phyloP scores from a whole-genome alignment of 1,284 basidiomycete species.

The Mycena sp. region DNA sequence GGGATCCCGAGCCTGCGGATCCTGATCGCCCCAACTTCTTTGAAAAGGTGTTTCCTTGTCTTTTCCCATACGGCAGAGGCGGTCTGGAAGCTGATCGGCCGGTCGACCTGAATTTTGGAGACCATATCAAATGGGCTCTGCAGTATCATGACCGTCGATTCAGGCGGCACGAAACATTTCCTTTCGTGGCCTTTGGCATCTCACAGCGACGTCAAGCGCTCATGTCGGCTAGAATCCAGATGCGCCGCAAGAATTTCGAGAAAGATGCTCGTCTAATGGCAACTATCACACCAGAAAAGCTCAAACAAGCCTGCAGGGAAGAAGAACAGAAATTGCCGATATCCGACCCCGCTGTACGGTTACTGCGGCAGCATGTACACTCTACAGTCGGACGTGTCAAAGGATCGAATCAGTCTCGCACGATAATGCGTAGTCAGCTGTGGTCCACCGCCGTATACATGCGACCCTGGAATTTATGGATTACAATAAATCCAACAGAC shows the following conservation, averaged over 20 bases:
- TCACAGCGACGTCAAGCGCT: conserved; percentile 39
- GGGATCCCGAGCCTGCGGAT: not conserved
- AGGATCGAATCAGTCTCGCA: conserved; percentile 34
- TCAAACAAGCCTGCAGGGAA: conserved; percentile 3
- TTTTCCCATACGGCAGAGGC: conserved; percentile 53
- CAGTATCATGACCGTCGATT: conserved; percentile 47
- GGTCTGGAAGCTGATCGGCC: conserved; percentile 42
- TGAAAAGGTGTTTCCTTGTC: conserved; percentile 40
- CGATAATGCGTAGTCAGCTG: conserved; percentile 29
- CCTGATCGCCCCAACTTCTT: conserved; percentile 24
- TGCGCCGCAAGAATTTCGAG: conserved; percentile 20
- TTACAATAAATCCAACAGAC: conserved; percentile 46
- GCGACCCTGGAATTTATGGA: conserved; percentile 38
- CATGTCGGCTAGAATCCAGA: conserved; percentile 32
- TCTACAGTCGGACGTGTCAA: conserved; percentile 27
- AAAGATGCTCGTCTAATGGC: not conserved
- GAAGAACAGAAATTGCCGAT: conserved; percentile 1
- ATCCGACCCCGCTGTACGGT: conserved; percentile 4
- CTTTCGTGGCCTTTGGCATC: conserved; percentile 47
- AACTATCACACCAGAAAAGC: conserved; percentile 7
- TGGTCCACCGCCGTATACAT: conserved; percentile 31
- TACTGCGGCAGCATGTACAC: conserved; percentile 27
- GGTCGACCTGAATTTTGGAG: conserved; percentile 37
- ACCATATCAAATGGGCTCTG: conserved; percentile 48
- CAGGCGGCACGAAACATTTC: conserved; percentile 39